Percentiles rank a stretch among this genome's conserved stretches.
These are phyloP conservation scores for Carpinus fangiana DNA, from an alignment of 306 rosid genomes.

Conservation along the genomic window DNA sequence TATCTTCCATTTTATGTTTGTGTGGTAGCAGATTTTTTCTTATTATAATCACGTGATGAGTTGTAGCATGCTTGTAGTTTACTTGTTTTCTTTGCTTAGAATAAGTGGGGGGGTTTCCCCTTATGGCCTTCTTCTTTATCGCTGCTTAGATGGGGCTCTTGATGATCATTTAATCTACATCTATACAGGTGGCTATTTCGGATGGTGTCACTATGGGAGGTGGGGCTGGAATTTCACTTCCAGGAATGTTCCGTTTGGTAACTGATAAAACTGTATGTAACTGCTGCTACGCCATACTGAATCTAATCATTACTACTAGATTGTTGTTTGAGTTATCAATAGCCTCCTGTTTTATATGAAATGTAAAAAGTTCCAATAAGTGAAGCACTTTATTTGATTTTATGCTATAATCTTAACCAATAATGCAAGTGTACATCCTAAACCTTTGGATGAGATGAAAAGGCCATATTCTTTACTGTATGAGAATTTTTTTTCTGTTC, in stretches of 20 bases:
- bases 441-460: constrained; percentile 14
- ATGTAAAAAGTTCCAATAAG: background rate
- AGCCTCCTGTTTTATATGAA: background rate
- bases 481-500: background rate
- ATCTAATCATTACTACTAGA: background rate
- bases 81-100: background rate
- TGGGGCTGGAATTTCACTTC: constrained; percentile 90
- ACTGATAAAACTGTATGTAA: constrained; percentile 86
- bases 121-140: background rate
- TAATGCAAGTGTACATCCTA: background rate
- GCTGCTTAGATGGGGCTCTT: constrained; percentile 1
- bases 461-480: background rate
- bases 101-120: background rate
- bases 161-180: constrained; percentile 30
- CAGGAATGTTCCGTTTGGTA: constrained; percentile 84
- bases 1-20: background rate
- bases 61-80: background rate
- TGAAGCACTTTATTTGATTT: background rate
- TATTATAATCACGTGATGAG: background rate
- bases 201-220: constrained; percentile 92
- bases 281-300: constrained; percentile 20
- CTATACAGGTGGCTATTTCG: constrained; percentile 73
- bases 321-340: background rate
- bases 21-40: background rate
- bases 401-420: background rate